phyloP scores from a whole-genome alignment of 2,329 filamentous ascomycete genomes.

The Phoma sp. region DNA sequence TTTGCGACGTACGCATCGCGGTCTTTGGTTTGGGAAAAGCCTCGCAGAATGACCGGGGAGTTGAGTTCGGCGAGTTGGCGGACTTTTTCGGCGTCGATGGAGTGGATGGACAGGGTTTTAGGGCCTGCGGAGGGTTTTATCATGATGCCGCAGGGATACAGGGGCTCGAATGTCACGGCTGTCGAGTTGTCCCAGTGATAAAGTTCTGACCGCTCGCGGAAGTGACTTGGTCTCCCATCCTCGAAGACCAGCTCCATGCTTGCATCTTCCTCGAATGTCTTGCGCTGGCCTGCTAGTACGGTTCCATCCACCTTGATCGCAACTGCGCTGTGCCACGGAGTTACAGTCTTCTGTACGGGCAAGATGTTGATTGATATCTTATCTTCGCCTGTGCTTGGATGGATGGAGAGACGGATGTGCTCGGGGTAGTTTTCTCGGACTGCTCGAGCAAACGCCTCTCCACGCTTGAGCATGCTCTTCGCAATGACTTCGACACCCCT shows the following conservation, averaged over 20 bases:
- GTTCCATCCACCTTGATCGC: slow-evolving; percentile 19
- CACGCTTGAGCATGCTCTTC: slow-evolving; percentile 34
- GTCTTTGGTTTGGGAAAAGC: slow-evolving; percentile 57
- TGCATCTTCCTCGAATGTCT: slow-evolving; percentile 13
- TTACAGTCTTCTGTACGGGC: slow-evolving; percentile 16
- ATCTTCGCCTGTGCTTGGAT: slow-evolving; percentile 32
- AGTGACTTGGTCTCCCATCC: slow-evolving; percentile 27
- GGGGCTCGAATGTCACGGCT: slow-evolving; percentile 23
- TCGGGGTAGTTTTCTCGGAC: slow-evolving; percentile 20
- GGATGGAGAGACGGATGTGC: slow-evolving; percentile 37
- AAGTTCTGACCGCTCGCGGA: slow-evolving; percentile 22
- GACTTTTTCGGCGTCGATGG: slow-evolving; percentile 55
- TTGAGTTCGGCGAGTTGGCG: slow-evolving; percentile 55
- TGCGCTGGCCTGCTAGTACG: slow-evolving; percentile 12
- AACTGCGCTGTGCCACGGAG: slow-evolving; percentile 31
- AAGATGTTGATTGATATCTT: slow-evolving; percentile 33
- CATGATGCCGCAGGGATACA: slow-evolving; percentile 31
- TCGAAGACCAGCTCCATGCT: slow-evolving; percentile 26
- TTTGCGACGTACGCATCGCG: slow-evolving; percentile 56
- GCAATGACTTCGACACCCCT: slow-evolving; percentile 31
- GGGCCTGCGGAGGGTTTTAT: slow-evolving; percentile 17
- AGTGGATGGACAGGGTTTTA: slow-evolving; percentile 42
- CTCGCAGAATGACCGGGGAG: slow-evolving; percentile 61
- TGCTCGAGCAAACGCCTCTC: slow-evolving; percentile 33
- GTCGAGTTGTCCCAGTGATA: slow-evolving; percentile 14